phyloP scores from a whole-genome alignment of 768 basidiomycete genomes.

The Lanmaoa pseudosensibilis region DNA sequence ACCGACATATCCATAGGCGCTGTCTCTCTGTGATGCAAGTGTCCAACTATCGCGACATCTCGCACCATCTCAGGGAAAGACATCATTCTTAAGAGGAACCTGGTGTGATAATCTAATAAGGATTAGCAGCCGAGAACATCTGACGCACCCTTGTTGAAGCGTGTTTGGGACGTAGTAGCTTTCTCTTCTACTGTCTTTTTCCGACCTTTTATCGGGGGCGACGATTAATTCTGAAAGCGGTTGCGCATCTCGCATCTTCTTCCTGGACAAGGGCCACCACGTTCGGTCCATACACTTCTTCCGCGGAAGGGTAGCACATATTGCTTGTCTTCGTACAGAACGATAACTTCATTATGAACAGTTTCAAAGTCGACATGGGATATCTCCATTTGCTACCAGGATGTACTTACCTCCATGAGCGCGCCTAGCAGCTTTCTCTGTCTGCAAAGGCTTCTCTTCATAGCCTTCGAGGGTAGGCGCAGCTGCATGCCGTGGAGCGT shows the following conservation, averaged over 20 bases:
- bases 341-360: constrained; percentile 68
- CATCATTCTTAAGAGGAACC: constrained; percentile 90
- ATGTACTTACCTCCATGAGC: constrained; percentile 70
- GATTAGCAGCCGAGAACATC: neutral
- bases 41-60: constrained; percentile 94
- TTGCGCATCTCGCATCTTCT: constrained; percentile 93
- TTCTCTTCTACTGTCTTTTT: constrained; percentile 96
- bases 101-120: constrained; percentile 34
- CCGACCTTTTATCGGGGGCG: constrained; percentile 67
- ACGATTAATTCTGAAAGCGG: constrained; percentile 93
- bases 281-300: constrained; percentile 89
- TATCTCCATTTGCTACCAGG: neutral
- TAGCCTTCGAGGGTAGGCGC: constrained; percentile 77
- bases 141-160: constrained; percentile 91
- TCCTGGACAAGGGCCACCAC: constrained; percentile 98
- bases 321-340: constrained; percentile 97
- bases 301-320: constrained; percentile 85
- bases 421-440: constrained; percentile 59
- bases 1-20: constrained; percentile 96
- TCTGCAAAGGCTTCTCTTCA: constrained; percentile 65
- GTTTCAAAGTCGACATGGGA: constrained; percentile 12
- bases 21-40: constrained; percentile 97
- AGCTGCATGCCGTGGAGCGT: constrained; percentile 36
- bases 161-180: constrained; percentile 90
- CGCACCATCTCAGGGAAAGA: constrained; percentile 91